Evolutionary conservation across 139 green algal genomes (phyloP), one percentile per base, ranked within the genome.

Genomic region (Chlorella sp.): DNA sequence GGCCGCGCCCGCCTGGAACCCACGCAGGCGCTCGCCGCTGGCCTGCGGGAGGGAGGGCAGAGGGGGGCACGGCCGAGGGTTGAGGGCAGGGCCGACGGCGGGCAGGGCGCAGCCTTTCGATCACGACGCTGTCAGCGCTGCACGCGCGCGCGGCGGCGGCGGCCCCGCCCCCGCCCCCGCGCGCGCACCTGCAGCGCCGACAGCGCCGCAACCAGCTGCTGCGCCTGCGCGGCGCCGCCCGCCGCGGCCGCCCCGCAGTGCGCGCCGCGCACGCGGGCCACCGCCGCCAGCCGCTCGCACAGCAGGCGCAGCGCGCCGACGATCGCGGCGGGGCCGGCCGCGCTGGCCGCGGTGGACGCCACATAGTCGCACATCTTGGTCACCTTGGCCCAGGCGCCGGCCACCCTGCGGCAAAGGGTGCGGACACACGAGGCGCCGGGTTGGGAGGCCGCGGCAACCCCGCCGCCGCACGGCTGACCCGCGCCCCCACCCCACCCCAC

Each of bases 231-330:
- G n/a, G n/a, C n/a, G n/a, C n/a, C n/a, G 55, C 46, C 46, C 46
- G 46, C 14, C 17, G 14, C 46, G 14, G 14, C 17, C 46, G 46
- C 17, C 46, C 46, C 46, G 59, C 59, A 70, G 61, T 71, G 38
- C 6, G 50, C 61, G 0, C 61, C 48, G 1, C 73, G 73, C 35
- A 79, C 36, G 8, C 73, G 73, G 1, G 60, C 60, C 61, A 79
- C 61, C 73, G 73, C 73, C 35, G 58, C 73, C 73, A 79, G 73
- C 15, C 73, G 73, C 73, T 71, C 41, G 27, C 46, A 46, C 46
- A 79, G 73, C 48, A 79, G 73, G 0, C 36, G 19, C 2, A 72
- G 36, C n/a, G 36, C 73, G 4, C 27, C 15, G 25, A 62, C 65
- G 73, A 64, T 65, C 42, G 61, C n/a, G 8, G 46, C 12, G 0